Evolutionary conservation across 2,329 filamentous ascomycete species (phyloP).

Genomic region (Aspergillus pseudotamarii): DNA sequence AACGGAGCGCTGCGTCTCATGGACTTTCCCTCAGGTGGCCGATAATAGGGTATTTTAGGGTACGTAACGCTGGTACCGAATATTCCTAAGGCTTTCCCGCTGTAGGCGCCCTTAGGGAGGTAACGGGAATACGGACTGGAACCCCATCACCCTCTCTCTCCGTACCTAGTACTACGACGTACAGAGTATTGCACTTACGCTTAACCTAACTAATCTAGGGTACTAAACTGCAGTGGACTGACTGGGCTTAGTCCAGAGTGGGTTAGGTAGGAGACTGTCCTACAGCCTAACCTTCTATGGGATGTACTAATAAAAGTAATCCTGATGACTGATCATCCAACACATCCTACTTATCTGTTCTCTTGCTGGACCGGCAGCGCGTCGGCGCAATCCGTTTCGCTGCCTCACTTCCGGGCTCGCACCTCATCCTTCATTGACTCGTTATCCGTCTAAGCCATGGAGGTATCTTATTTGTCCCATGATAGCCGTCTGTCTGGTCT

Average conservation of each 20-base stretch:
- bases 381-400: constrained; percentile 2
- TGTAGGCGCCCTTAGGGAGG: constrained; percentile 3
- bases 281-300: neutral
- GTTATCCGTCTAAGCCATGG: constrained; percentile 1
- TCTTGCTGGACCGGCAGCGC: constrained; percentile 1
- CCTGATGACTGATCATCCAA: constrained; percentile 7
- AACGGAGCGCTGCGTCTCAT: constrained; percentile 2
- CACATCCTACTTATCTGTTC: neutral
- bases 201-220: neutral
- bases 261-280: neutral
- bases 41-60: neutral
- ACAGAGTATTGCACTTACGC: no score
- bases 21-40: neutral
- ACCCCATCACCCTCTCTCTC: neutral
- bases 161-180: neutral
- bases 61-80: constrained; percentile 1
- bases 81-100: neutral
- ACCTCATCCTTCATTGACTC: neutral
- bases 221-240: neutral
- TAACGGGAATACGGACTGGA: constrained; percentile 1
- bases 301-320: constrained; percentile 1
- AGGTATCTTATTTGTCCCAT: constrained; percentile 3
- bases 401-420: constrained; percentile 3
- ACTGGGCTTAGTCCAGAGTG: neutral
- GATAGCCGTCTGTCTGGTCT: neutral